Percentiles rank a stretch among this genome's conserved stretches.
phyloP scores from a whole-genome alignment of 2,329 filamentous ascomycete species.

The Penicillium occitanis region DNA sequence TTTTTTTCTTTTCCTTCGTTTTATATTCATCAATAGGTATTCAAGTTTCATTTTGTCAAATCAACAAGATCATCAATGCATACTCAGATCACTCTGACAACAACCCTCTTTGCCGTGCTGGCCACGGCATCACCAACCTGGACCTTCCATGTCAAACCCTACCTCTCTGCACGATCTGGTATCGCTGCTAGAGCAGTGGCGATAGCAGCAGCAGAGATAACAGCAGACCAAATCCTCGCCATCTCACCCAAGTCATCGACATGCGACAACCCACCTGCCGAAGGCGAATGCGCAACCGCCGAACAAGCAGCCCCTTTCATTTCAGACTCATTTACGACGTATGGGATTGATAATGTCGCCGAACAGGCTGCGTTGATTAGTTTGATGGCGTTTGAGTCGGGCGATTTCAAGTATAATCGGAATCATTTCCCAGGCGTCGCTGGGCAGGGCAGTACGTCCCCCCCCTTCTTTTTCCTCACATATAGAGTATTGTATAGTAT shows the following conservation, averaged over 20 bases:
- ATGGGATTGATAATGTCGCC: slow-evolving; percentile 55
- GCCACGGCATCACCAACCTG: slow-evolving; percentile 3
- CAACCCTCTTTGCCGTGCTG: slow-evolving; percentile 23
- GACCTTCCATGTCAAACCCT: background rate
- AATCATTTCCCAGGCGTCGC: slow-evolving; percentile 65
- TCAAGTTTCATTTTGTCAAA: background rate
- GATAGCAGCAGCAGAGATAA: slow-evolving; percentile 23
- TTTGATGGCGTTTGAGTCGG: slow-evolving; percentile 71
- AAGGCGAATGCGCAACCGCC: slow-evolving; percentile 66
- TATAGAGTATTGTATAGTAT: background rate
- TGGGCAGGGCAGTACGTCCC: slow-evolving; percentile 62
- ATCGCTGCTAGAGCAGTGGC: background rate
- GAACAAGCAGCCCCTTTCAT: slow-evolving; percentile 60
- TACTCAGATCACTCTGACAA: slow-evolving; percentile 16
- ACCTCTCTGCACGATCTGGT: background rate
- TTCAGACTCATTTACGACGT: slow-evolving; percentile 55
- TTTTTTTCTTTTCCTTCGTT: background rate
- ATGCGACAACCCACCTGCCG: slow-evolving; percentile 51
- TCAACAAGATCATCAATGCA: slow-evolving; percentile 17
- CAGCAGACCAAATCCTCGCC: slow-evolving; percentile 31
- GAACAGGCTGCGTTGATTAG: slow-evolving; percentile 70
- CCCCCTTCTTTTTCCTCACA: background rate
- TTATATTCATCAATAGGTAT: background rate
- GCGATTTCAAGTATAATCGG: slow-evolving; percentile 67
- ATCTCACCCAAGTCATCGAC: slow-evolving; percentile 60